phyloP scores from a whole-genome alignment of 1,284 basidiomycete species.

The Cutaneotrichosporon sp. region DNA sequence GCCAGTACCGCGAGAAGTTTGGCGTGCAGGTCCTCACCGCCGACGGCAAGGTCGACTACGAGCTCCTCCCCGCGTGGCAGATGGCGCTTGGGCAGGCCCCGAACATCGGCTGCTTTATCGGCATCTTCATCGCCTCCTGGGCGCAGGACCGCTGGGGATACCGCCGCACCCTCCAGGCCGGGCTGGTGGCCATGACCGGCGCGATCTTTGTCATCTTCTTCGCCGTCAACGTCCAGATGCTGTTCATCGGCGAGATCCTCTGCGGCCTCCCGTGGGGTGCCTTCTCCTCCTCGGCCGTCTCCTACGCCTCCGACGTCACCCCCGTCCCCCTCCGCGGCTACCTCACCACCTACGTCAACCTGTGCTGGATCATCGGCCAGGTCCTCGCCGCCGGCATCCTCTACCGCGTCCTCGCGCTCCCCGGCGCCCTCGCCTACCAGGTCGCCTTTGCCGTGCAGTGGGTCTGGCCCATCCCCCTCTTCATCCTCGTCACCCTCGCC shows the following conservation, averaged over 20 bases:
- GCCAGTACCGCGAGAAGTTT: slow-evolving; percentile 23
- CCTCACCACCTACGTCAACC: slow-evolving; percentile 52
- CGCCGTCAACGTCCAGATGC: slow-evolving; percentile 32
- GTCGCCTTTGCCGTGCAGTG: slow-evolving; percentile 54
- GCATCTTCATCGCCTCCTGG: slow-evolving; percentile 29
- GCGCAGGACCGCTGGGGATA: slow-evolving; percentile 34
- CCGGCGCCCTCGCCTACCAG: slow-evolving; percentile 42
- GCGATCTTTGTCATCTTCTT: slow-evolving; percentile 50
- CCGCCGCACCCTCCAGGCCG: slow-evolving; percentile 26
- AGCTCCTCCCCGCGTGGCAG: slow-evolving; percentile 34
- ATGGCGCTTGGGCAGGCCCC: slow-evolving; percentile 28
- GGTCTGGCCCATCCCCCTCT: slow-evolving; percentile 46
- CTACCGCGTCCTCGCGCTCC: slow-evolving; percentile 15
- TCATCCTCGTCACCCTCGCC: slow-evolving; percentile 27
- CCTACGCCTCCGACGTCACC: slow-evolving; percentile 58
- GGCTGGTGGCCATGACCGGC: slow-evolving; percentile 37
- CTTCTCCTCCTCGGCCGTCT: slow-evolving; percentile 30
- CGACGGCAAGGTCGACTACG: slow-evolving; percentile 17
- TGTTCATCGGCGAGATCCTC: slow-evolving; percentile 31
- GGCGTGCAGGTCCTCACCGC: slow-evolving; percentile 5
- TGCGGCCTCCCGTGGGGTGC: slow-evolving; percentile 54
- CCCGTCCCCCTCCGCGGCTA: slow-evolving; percentile 43
- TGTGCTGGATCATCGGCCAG: slow-evolving; percentile 57
- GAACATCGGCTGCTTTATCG: slow-evolving; percentile 27
- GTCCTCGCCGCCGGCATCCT: slow-evolving; percentile 29